Evolutionary conservation across 192 early-diverging fungal species (phyloP).

Genomic region (Podila verticillata): DNA sequence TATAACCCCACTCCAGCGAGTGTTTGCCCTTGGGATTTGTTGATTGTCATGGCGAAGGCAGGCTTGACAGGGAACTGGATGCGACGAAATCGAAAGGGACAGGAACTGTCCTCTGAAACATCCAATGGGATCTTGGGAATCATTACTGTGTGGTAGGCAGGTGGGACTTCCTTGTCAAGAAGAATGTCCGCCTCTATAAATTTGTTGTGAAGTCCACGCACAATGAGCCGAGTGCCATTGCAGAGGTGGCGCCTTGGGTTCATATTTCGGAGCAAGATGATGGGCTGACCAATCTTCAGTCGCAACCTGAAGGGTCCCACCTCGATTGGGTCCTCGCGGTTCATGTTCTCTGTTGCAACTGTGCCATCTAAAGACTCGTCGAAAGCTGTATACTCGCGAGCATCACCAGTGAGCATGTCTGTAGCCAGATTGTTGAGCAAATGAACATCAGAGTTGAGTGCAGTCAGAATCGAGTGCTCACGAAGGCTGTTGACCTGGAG

Average conservation of each 20-base stretch:
- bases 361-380: not conserved
- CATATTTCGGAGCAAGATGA: not conserved
- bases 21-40: not conserved
- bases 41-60: not conserved
- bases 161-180: not conserved
- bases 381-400: not conserved
- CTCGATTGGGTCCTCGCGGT: not conserved
- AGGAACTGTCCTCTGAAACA: too few species aligned
- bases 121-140: not conserved
- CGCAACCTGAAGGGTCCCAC: not conserved
- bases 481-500: not conserved
- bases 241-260: not conserved
- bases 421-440: not conserved
- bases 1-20: not conserved
- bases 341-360: not conserved
- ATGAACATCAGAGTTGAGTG: not conserved
- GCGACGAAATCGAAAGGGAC: too few species aligned
- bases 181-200: constrained; percentile 1
- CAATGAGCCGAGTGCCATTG: constrained; percentile 3
- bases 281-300: constrained; percentile 1
- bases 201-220: not conserved
- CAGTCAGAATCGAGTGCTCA: not conserved
- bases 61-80: not conserved
- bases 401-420: not conserved
- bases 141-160: not conserved